phyloP scores from a whole-genome alignment of 805 yeast species.

The Torulaspora gathmanii region DNA sequence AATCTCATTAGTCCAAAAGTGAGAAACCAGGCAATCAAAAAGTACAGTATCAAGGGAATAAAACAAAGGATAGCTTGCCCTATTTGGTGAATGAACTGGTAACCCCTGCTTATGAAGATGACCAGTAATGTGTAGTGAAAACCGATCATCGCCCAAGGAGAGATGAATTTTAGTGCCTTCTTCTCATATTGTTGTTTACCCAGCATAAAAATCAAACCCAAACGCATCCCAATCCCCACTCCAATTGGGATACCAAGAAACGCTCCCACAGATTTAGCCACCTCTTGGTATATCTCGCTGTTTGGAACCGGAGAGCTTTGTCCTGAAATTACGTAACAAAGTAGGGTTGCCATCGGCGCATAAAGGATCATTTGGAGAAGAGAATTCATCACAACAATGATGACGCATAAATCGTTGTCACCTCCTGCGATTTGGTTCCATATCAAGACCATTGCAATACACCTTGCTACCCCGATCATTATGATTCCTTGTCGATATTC shows the following conservation, averaged over 20 bases:
- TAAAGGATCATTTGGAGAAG: slow-evolving; percentile 47
- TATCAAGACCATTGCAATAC: slow-evolving; percentile 58
- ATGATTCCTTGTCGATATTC: slow-evolving; percentile 54
- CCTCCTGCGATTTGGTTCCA: slow-evolving; percentile 57
- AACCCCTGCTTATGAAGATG: slow-evolving; percentile 48
- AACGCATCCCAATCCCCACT: slow-evolving; percentile 43
- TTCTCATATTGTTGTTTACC: slow-evolving; percentile 36
- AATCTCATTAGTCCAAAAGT: slow-evolving; percentile 39
- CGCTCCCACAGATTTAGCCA: slow-evolving; percentile 47
- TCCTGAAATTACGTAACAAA: slow-evolving; percentile 42
- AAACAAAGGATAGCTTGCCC: slow-evolving; percentile 48
- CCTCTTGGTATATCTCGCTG: slow-evolving; percentile 36
- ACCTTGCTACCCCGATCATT: slow-evolving; percentile 55
- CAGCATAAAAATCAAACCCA: slow-evolving; percentile 19
- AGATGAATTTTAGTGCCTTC: slow-evolving; percentile 39
- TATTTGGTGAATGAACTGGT: slow-evolving; percentile 44
- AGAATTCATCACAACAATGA: slow-evolving; percentile 49
- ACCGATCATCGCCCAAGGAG: slow-evolving; percentile 50
- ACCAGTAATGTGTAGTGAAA: slow-evolving; percentile 49
- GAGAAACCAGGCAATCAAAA: slow-evolving; percentile 45
- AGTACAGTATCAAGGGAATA: slow-evolving; percentile 47
- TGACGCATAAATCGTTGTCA: slow-evolving; percentile 47
- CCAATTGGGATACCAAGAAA: slow-evolving; percentile 53
- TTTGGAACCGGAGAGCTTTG: slow-evolving; percentile 4
- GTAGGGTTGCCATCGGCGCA: slow-evolving; percentile 49